Percentiles rank a stretch among this genome's conserved stretches.
Conservation (phyloP, 305 asterid genomes). For the Fraxinus nigra region DNA sequence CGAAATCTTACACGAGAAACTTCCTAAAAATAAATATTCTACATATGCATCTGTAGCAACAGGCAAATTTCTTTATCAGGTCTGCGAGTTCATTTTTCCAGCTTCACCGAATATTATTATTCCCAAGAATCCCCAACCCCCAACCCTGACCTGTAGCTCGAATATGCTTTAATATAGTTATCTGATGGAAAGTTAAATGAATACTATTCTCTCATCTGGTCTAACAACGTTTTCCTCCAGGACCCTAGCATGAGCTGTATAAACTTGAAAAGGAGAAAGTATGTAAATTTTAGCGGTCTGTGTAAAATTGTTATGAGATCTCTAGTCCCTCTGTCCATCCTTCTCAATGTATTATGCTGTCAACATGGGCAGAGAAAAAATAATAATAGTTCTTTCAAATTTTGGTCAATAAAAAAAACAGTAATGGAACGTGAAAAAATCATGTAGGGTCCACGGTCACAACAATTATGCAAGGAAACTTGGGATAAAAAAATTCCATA, state of each 20-base stretch:
- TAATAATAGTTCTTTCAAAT: background rate
- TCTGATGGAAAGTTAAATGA: background rate
- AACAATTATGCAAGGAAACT: background rate
- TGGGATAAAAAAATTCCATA: background rate
- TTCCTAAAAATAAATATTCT: background rate
- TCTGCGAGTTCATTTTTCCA: background rate
- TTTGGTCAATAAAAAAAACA: background rate
- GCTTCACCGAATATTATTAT: background rate
- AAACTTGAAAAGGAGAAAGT: background rate
- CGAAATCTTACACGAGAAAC: constrained; percentile 5
- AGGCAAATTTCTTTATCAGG: background rate
- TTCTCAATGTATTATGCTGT: background rate
- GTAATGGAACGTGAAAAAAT: background rate
- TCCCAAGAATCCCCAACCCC: background rate
- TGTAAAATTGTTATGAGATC: background rate
- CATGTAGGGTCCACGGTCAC: background rate
- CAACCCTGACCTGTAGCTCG: background rate
- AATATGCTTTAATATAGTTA: background rate
- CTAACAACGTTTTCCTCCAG: background rate
- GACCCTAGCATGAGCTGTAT: background rate
- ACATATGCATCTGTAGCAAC: background rate
- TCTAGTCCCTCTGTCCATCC: background rate
- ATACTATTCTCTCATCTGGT: background rate
- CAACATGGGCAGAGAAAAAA: background rate
- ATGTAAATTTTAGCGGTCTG: background rate